Evolutionary conservation across 208 protist genomes (phyloP).

Genomic region (Leishmania mexicana): DNA sequence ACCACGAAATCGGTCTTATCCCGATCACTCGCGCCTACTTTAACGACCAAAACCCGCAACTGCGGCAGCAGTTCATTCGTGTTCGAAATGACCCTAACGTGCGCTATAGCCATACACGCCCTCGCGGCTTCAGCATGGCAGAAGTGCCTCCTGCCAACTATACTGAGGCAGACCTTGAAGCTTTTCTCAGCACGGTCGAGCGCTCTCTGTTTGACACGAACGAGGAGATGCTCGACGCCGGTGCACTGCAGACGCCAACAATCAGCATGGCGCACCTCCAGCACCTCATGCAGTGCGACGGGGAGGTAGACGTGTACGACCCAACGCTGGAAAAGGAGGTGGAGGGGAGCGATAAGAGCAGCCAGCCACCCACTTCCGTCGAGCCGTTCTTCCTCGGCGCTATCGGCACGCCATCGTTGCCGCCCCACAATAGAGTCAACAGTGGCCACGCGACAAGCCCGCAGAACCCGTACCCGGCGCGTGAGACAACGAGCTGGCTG

Average conservation of each 20-base stretch:
- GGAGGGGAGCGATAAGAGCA: not conserved
- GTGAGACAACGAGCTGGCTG: conserved; percentile 6
- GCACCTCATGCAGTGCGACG: conserved; percentile 17
- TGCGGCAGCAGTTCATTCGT: conserved; percentile 64
- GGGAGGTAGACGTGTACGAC: conserved; percentile 17
- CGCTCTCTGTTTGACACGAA: conserved; percentile 53
- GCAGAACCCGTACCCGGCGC: not conserved
- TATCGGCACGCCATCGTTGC: conserved; percentile 1
- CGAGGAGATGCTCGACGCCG: conserved; percentile 46
- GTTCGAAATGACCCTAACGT: conserved; percentile 77
- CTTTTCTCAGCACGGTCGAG: conserved; percentile 52
- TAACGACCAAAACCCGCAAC: conserved; percentile 31
- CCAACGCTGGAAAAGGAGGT: conserved; percentile 9
- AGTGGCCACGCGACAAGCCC: not conserved
- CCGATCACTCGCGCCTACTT: conserved; percentile 59
- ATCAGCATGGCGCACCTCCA: conserved; percentile 26
- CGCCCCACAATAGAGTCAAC: not conserved
- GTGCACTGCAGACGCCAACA: conserved; percentile 12
- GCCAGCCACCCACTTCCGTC: conserved; percentile 6
- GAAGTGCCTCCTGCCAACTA: conserved; percentile 53
- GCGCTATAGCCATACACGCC: conserved; percentile 65
- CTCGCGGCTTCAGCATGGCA: conserved; percentile 40
- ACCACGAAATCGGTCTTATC: conserved; percentile 72
- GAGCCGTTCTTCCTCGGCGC: conserved; percentile 5
- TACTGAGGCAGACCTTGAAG: conserved; percentile 53